Evolutionary conservation across 1,284 basidiomycete species (phyloP).

Genomic region (Peniophora sp.): DNA sequence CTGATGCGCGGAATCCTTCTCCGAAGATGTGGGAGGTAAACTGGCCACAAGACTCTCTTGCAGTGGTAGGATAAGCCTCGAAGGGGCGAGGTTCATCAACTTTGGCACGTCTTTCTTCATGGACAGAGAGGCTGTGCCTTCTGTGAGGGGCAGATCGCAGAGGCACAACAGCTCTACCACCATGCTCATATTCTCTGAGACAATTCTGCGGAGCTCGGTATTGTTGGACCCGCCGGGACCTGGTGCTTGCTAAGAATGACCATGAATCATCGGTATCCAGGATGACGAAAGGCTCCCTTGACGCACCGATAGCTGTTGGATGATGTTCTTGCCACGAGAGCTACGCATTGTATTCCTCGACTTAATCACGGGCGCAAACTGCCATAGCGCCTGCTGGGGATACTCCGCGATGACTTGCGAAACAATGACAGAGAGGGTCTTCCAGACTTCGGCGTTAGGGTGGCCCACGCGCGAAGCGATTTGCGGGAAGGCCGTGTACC

Average conservation of each 20-base stretch:
- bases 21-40: slow-evolving; percentile 67
- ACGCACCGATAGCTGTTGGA: slow-evolving; percentile 60
- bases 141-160: slow-evolving; percentile 51
- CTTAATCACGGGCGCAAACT: slow-evolving; percentile 84
- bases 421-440: slow-evolving; percentile 66
- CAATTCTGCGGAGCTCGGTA: slow-evolving; percentile 22
- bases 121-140: slow-evolving; percentile 40
- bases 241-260: no score
- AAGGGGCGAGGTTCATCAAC: slow-evolving; percentile 52
- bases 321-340: slow-evolving; percentile 55
- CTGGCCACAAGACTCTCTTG: slow-evolving; percentile 91
- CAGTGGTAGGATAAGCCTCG: slow-evolving; percentile 78
- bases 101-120: slow-evolving; percentile 62
- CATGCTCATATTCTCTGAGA: slow-evolving; percentile 51
- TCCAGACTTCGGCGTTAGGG: slow-evolving; percentile 60
- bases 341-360: slow-evolving; percentile 68
- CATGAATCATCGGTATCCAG: no score
- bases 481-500: slow-evolving; percentile 96
- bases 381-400: slow-evolving; percentile 92
- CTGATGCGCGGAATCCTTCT: slow-evolving; percentile 55
- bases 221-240: no score
- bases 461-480: slow-evolving; percentile 94
- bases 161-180: slow-evolving; percentile 62
- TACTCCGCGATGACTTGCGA: slow-evolving; percentile 70
- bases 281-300: background rate